Evolutionary conservation across 2,329 filamentous ascomycete genomes (phyloP), one percentile per base, ranked within the genome.

Genomic region (Coniochaeta sp.): DNA sequence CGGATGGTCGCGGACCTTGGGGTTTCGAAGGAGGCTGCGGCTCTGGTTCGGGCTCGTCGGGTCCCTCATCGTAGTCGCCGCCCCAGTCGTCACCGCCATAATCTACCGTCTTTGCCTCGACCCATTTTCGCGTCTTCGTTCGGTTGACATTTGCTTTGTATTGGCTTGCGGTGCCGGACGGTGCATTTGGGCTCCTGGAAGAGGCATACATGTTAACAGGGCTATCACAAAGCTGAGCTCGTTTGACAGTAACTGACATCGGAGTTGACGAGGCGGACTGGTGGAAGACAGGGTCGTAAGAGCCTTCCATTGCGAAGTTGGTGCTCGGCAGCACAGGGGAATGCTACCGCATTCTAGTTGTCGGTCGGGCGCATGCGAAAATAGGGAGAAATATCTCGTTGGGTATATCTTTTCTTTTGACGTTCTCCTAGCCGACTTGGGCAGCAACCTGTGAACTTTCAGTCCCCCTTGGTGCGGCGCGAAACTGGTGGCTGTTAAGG

Each of bases 51-150:
- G 54, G 67, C 38, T 82, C 80, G 44, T 84, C 81, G 59, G 86
- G 76, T 4, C 81, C 79, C 34, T 87, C 83, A n/a, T 85, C 82
- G 61, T 85, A 82, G 38, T 88, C 86, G 60, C 81, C 89, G 38
- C 91, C 93, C 93, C 93, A 97, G 70, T 96, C 93, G 68, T 96
- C 92, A 64, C 93, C 93, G 68, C 93, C 93, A 70, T 98, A 98
- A 70, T 86, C 90, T 67, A 89, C 87, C 61, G 86, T 81, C 73
- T 93, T 93, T 38, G 93, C 93, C 69, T 96, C 89, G 40, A 93
- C 89, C 93, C 93, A 98, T 83, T 96, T 96, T 75, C 88, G 90
- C 59, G 93, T 97, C 77, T 96, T 96, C 60, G 87, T 84, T 63
- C 93, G 87, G 75, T 90, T 93, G 56, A 97, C 87, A 72, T 96